phyloP scores from a whole-genome alignment of 371 early-diverging fungal genomes.

The Apophysomyces sp. region DNA sequence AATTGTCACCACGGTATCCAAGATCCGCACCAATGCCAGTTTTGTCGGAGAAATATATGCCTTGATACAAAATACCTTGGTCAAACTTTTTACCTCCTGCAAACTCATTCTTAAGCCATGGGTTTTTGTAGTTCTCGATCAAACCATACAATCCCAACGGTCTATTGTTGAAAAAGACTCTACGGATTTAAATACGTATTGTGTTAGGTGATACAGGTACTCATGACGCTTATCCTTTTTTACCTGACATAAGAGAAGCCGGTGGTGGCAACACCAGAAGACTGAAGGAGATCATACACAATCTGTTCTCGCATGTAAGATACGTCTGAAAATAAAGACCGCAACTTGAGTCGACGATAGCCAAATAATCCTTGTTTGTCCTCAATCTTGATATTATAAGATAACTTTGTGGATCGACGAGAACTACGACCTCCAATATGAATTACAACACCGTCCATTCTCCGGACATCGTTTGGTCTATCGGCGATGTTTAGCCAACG shows the following conservation, averaged over 20 bases:
- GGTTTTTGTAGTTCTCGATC: slow-evolving; percentile 29
- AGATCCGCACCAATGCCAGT: slow-evolving; percentile 19
- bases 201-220: too few relatives aligned
- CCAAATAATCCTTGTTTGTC: slow-evolving; percentile 9
- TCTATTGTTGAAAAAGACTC: slow-evolving; percentile 35
- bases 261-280: slow-evolving; percentile 13
- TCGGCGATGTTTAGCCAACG: neutral
- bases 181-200: neutral
- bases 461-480: slow-evolving; percentile 17
- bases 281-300: slow-evolving; percentile 11
- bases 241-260: slow-evolving; percentile 7
- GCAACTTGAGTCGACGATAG: slow-evolving; percentile 13
- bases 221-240: neutral
- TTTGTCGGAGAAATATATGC: slow-evolving; percentile 1
- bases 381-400: slow-evolving; percentile 15
- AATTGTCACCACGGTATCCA: slow-evolving; percentile 16
- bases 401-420: slow-evolving; percentile 11
- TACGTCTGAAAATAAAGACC: slow-evolving; percentile 16
- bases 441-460: slow-evolving; percentile 6
- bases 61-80: slow-evolving; percentile 38
- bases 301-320: slow-evolving; percentile 24
- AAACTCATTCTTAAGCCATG: slow-evolving; percentile 39
- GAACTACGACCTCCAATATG: slow-evolving; percentile 13
- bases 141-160: slow-evolving; percentile 36
- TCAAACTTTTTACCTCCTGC: slow-evolving; percentile 28